phyloP scores from a whole-genome alignment of 805 yeast species.

The Lipomyces mesembrius region DNA sequence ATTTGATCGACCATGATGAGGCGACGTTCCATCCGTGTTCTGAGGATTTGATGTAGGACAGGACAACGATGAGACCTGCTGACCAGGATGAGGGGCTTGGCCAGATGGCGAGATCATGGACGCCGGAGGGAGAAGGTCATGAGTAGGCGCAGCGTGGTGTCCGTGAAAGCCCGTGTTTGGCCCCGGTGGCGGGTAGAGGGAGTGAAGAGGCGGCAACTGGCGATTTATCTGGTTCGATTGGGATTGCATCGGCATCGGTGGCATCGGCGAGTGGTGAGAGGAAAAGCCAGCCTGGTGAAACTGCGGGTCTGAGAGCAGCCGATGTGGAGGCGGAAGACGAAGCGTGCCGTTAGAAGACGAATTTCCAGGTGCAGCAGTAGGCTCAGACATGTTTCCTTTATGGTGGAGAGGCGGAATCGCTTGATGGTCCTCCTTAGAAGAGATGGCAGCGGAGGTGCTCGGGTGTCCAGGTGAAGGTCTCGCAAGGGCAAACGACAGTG shows the following conservation, averaged over 20 bases:
- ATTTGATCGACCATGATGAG: constrained; percentile 9
- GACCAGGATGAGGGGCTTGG: constrained; percentile 16
- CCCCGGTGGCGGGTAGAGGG: constrained; percentile 16
- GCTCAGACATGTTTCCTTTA: neutral
- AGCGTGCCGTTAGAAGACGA: constrained; percentile 14
- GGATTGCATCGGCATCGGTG: constrained; percentile 4
- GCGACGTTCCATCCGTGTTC: neutral
- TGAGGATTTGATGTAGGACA: constrained; percentile 10
- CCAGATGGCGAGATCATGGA: constrained; percentile 7
- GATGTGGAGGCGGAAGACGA: constrained; percentile 16
- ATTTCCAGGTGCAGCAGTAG: neutral
- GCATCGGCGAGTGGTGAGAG: constrained; percentile 6
- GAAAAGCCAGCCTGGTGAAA: constrained; percentile 15
- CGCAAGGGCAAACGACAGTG: constrained; percentile 3
- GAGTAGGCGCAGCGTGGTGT: constrained; percentile 13
- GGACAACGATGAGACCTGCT: constrained; percentile 1
- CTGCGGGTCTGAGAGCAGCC: constrained; percentile 7
- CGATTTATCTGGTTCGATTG: neutral
- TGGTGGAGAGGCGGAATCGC: neutral
- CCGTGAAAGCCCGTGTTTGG: constrained; percentile 3
- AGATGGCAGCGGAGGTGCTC: neutral
- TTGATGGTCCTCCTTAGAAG: neutral
- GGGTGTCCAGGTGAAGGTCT: neutral
- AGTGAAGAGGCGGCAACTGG: constrained; percentile 22
- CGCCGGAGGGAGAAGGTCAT: constrained; percentile 16